phyloP scores from a whole-genome alignment of 257 asterid species.

The Plantago ovata region DNA sequence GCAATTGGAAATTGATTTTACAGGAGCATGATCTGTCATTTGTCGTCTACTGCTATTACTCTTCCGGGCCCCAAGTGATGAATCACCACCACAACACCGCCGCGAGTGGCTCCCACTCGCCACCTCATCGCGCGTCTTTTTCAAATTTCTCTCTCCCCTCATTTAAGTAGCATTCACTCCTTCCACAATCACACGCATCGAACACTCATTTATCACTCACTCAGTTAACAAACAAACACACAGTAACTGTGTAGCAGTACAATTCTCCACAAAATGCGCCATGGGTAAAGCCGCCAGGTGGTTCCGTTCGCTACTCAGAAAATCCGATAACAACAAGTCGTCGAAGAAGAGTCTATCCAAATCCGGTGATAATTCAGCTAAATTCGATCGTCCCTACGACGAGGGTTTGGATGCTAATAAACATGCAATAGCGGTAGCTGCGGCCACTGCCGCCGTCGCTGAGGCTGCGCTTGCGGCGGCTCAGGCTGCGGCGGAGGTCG shows the following conservation, averaged over 20 bases:
- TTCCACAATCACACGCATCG: too few species aligned
- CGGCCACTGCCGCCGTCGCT: slow-evolving; percentile 96
- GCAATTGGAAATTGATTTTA: too few species aligned
- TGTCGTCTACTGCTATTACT: slow-evolving; percentile 38
- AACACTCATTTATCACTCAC: too few species aligned
- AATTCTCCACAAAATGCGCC: slow-evolving; percentile 28
- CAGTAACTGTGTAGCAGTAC: too few species aligned
- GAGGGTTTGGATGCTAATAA: slow-evolving; percentile 65
- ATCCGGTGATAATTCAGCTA: slow-evolving; percentile 19
- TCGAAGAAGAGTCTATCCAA: slow-evolving; percentile 18
- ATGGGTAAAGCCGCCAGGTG: slow-evolving; percentile 72
- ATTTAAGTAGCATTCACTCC: slow-evolving; percentile 15
- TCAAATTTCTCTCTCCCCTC: slow-evolving; percentile 9
- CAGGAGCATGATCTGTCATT: slow-evolving; percentile 57
- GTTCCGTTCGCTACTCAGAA: slow-evolving; percentile 50
- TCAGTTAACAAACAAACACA: too few species aligned
- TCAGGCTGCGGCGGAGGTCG: slow-evolving; percentile 94
- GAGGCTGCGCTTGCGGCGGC: slow-evolving; percentile 99
- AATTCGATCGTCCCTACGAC: slow-evolving; percentile 32
- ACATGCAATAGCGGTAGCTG: slow-evolving; percentile 97
- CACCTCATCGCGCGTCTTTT: slow-evolving; percentile 26
- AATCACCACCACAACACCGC: slow-evolving; percentile 35
- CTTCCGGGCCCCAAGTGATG: slow-evolving; percentile 32
- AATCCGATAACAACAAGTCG: slow-evolving; percentile 37
- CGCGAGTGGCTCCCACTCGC: slow-evolving; percentile 28